phyloP scores from a whole-genome alignment of 2,329 filamentous ascomycete genomes.

The Aspergillus bombycis region DNA sequence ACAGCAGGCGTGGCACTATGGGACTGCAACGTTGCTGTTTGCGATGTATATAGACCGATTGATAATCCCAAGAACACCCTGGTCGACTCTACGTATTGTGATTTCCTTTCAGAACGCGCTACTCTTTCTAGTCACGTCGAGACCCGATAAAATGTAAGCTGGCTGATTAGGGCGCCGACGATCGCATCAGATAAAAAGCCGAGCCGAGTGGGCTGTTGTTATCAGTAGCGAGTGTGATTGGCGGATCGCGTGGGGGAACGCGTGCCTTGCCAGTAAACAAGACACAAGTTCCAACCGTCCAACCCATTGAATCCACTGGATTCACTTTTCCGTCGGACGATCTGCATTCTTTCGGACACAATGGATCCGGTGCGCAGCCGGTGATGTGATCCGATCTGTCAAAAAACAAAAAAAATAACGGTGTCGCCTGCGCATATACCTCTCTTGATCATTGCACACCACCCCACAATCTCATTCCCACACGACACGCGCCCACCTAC shows the following conservation, averaged over 20 bases:
- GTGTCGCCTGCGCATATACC: background rate
- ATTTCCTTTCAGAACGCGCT: no score
- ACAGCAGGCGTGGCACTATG: background rate
- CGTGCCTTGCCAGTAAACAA: conserved; percentile 10
- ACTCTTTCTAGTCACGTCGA: no score
- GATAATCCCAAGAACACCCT: background rate
- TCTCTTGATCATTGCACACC: background rate
- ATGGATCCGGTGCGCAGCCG: conserved; percentile 12
- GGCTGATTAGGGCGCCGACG: no score
- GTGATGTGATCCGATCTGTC: conserved; percentile 19
- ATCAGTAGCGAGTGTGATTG: conserved; percentile 15
- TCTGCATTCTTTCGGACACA: conserved; percentile 22
- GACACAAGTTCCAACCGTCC: background rate
- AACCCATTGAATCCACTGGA: background rate
- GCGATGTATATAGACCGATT: background rate
- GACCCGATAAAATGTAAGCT: no score
- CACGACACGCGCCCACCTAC: background rate
- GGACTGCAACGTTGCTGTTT: background rate
- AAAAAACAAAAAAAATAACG: background rate
- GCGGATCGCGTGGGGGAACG: conserved; percentile 13
- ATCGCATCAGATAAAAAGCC: background rate
- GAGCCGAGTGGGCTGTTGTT: background rate
- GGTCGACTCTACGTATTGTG: background rate
- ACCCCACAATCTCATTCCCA: background rate
- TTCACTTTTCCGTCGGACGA: background rate